phyloP scores from a whole-genome alignment of 1,139 yeast species.

The Sugiyamaella novakii region DNA sequence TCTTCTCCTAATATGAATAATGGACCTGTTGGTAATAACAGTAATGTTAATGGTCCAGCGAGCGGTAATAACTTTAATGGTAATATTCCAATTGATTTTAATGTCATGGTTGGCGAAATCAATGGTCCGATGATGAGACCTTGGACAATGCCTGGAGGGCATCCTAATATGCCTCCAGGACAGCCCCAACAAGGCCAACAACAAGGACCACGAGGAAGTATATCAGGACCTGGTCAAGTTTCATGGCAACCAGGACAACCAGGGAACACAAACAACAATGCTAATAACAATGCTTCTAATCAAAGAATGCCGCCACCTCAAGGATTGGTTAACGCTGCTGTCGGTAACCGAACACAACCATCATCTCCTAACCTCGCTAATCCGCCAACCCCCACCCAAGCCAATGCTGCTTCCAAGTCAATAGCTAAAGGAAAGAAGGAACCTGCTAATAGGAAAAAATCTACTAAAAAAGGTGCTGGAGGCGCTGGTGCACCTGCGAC shows the following conservation, averaged over 20 bases:
- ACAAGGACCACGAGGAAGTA: constrained; percentile 22
- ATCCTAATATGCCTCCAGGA: constrained; percentile 24
- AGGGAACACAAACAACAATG: background rate
- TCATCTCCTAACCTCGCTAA: constrained; percentile 42
- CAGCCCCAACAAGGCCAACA: constrained; percentile 22
- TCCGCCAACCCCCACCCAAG: constrained; percentile 53
- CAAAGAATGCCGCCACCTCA: constrained; percentile 37
- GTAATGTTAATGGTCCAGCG: constrained; percentile 16
- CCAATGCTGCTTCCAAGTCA: constrained; percentile 42
- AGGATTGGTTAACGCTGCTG: constrained; percentile 30
- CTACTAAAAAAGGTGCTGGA: constrained; percentile 39
- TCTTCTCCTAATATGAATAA: constrained; percentile 24
- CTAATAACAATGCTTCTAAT: too few species aligned
- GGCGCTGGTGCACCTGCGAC: constrained; percentile 39
- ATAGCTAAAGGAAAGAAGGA: constrained; percentile 32
- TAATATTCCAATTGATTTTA: constrained; percentile 35
- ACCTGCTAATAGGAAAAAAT: constrained; percentile 39
- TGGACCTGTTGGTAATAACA: constrained; percentile 13
- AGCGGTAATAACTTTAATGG: constrained; percentile 23
- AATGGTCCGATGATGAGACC: constrained; percentile 33
- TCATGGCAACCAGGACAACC: constrained; percentile 2
- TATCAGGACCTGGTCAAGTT: constrained; percentile 17
- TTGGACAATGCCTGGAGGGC: constrained; percentile 25
- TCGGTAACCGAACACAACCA: constrained; percentile 36
- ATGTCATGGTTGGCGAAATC: constrained; percentile 38